phyloP scores from a whole-genome alignment of 345 rosid genomes.

The Camelina laxa region DNA sequence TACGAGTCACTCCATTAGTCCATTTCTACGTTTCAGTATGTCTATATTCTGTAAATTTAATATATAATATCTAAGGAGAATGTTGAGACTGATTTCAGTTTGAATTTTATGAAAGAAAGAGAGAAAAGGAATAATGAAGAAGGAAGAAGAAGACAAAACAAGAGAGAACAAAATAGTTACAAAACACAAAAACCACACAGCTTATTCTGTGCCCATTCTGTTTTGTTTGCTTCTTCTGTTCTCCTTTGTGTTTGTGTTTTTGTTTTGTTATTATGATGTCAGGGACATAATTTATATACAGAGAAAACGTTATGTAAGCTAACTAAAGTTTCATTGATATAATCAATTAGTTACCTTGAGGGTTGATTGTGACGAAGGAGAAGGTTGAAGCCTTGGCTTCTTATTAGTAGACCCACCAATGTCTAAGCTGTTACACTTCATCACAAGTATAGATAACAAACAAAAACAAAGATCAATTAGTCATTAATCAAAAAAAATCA shows the following conservation, averaged over 20 bases:
- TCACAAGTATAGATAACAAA: slow-evolving; percentile 17
- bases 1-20: slow-evolving; percentile 10
- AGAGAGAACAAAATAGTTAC: slow-evolving; percentile 62
- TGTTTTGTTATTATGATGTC: slow-evolving; percentile 47
- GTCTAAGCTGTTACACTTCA: slow-evolving; percentile 76
- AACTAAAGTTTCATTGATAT: slow-evolving; percentile 12
- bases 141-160: slow-evolving; percentile 69
- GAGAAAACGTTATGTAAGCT: slow-evolving; percentile 31
- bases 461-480: slow-evolving; percentile 24
- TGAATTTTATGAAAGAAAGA: slow-evolving; percentile 33
- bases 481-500: neutral
- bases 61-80: slow-evolving; percentile 24
- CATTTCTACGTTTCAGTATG: slow-evolving; percentile 4
- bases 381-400: slow-evolving; percentile 90
- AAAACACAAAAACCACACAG: slow-evolving; percentile 47
- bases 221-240: slow-evolving; percentile 43
- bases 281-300: slow-evolving; percentile 29
- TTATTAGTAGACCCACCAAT: slow-evolving; percentile 74
- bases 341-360: slow-evolving; percentile 62
- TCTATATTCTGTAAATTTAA: neutral
- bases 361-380: slow-evolving; percentile 71
- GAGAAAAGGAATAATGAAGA: slow-evolving; percentile 54
- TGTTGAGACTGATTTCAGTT: slow-evolving; percentile 13
- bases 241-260: slow-evolving; percentile 50
- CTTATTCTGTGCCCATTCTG: slow-evolving; percentile 55